Evolutionary conservation across 345 rosid genomes (phyloP), one percentile per base, ranked within the genome.

Genomic region (Camelina hispida): DNA sequence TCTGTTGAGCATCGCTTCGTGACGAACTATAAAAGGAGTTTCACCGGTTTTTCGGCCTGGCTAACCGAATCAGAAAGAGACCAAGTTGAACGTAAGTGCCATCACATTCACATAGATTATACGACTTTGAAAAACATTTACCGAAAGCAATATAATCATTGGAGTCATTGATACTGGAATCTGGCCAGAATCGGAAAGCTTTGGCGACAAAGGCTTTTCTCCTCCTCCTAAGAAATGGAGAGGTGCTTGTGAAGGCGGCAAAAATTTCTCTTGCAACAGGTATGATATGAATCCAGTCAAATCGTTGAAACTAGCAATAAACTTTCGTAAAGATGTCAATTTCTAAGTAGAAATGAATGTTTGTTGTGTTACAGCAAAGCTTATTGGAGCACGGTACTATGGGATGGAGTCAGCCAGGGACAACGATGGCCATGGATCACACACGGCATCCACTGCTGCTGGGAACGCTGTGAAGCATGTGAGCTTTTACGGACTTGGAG

Each of bases 211-310:
- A 37, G 79, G 77, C 38, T 80, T 74, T 48, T 83, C 83, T 59
- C 72, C 88, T 20, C 69, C 83, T 34, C 88, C 88, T 0, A 7
- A 23, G 5, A 83, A 78, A 78, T 84, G 86, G 88, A 81, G 81
- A 64, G 85, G 85, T 35, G 76, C 38, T 23, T 83, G 90, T 61
- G 67, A 80, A 40, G 40, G 7, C 1, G 69, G 80, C 16, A 17
- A 78, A 69, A 85, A 83, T 68, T 82, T 85, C 79, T 71, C 87
- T 47, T 88, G 90, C 83, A 86, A 85, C 74, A 85, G 84, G 93
- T 86, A 84, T 38, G 66, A 35, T 86, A 85, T 38, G 66, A 35
- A 42, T 28, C 6, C n/a, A 42, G 7, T 53, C 10, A n/a, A 44
- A 32, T 23, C 37, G 11, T 25, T 37, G 13, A 38, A 25, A 15